phyloP scores from a whole-genome alignment of 768 basidiomycete genomes.

The Boletus sp. region DNA sequence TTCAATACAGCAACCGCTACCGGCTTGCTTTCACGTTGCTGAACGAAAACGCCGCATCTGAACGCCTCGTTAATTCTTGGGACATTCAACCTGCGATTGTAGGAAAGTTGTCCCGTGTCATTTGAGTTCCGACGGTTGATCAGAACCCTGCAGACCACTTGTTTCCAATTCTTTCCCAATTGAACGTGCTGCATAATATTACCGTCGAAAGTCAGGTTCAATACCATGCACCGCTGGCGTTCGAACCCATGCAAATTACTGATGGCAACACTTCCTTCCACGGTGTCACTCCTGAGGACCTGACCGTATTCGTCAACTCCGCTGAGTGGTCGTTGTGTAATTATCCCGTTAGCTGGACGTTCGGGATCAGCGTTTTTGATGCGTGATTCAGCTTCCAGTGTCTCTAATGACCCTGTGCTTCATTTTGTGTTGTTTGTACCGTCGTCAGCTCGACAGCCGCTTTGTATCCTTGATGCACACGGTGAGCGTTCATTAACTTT shows the following conservation, averaged over 20 bases:
- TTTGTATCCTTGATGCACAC: conserved; percentile 58
- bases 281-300: conserved; percentile 72
- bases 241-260: conserved; percentile 50
- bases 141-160: conserved; percentile 54
- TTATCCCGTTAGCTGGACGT: conserved; percentile 17
- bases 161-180: conserved; percentile 54
- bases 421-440: conserved; percentile 92
- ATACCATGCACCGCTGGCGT: conserved; percentile 85
- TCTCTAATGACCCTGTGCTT: conserved; percentile 89
- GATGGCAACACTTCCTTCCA: conserved; percentile 39
- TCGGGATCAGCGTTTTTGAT: conserved; percentile 4
- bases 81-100: conserved; percentile 61
- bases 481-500: conserved; percentile 34
- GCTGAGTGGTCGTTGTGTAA: conserved; percentile 93
- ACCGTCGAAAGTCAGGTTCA: conserved; percentile 94
- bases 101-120: conserved; percentile 44
- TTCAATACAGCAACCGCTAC: conserved; percentile 78
- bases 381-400: conserved; percentile 68
- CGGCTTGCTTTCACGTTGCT: conserved; percentile 90
- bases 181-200: conserved; percentile 78
- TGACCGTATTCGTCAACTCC: conserved; percentile 92
- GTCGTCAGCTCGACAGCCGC: conserved; percentile 59
- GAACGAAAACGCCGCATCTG: conserved; percentile 81
- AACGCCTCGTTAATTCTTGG: conserved; percentile 63
- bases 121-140: conserved; percentile 17